Conservation (phyloP, 2,329 filamentous ascomycete genomes). For the Atkinsonella hypoxylon region DNA sequence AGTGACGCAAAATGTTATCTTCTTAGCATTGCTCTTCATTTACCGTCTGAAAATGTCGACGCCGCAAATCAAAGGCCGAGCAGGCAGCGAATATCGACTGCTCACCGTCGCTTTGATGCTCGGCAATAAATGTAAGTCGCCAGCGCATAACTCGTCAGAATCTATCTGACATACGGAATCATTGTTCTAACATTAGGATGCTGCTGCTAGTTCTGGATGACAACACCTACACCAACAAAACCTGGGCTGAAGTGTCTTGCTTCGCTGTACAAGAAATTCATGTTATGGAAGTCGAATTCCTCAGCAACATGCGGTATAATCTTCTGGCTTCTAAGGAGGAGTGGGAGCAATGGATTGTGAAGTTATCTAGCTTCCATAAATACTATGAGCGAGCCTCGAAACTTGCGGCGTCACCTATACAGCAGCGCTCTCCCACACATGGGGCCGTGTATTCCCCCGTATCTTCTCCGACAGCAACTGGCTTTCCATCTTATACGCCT, state of each 20-base stretch:
- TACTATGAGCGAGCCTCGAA: constrained; percentile 64
- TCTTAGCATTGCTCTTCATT: constrained; percentile 83
- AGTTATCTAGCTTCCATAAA: constrained; percentile 68
- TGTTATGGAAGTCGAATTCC: constrained; percentile 98
- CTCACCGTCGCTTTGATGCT: constrained; percentile 94
- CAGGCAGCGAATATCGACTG: constrained; percentile 84
- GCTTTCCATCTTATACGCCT: constrained; percentile 23
- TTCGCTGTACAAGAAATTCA: constrained; percentile 93
- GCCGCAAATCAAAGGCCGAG: constrained; percentile 76
- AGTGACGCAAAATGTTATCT: constrained; percentile 88
- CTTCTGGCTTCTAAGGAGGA: constrained; percentile 74
- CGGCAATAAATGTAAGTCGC: constrained; percentile 76
- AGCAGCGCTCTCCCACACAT: constrained; percentile 28
- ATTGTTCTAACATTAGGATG: not conserved
- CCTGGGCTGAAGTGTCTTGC: constrained; percentile 94
- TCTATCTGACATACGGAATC: not conserved
- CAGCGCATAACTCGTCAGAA: not conserved
- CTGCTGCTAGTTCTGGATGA: constrained; percentile 71
- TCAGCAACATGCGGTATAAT: constrained; percentile 96
- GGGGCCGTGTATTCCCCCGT: constrained; percentile 32
- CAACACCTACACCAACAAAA: constrained; percentile 99
- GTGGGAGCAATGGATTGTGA: constrained; percentile 79
- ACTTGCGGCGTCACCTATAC: constrained; percentile 28
- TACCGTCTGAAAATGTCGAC: constrained; percentile 88
- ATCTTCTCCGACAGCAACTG: constrained; percentile 34